phyloP scores from a whole-genome alignment of 805 yeast genomes.

The Nakazawaea holstii region DNA sequence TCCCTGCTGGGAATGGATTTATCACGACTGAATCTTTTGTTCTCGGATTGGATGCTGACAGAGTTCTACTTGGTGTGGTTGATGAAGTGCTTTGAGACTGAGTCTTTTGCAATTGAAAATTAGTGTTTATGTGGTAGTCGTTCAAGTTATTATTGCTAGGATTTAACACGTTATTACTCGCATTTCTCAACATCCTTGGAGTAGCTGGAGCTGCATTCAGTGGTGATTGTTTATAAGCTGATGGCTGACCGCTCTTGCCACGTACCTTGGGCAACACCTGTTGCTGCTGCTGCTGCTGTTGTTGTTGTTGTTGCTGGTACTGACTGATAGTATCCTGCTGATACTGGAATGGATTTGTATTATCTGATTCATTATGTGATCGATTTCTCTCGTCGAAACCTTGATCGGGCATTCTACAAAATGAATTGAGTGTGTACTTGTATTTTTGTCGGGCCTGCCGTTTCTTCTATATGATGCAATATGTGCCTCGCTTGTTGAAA shows the following conservation, averaged over 20 bases:
- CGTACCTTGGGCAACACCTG: conserved; percentile 20
- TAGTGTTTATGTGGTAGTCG: conserved; percentile 10
- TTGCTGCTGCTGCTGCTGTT: conserved; percentile 10
- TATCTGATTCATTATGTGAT: not conserved
- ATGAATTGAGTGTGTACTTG: not conserved
- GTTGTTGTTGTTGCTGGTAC: not conserved
- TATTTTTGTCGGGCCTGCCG: not conserved
- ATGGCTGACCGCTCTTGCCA: conserved; percentile 8
- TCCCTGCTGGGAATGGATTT: too few species aligned
- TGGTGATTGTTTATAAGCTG: conserved; percentile 4
- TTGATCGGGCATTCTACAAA: not conserved
- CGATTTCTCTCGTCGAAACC: not conserved
- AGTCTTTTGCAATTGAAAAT: conserved; percentile 8
- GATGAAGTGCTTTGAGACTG: conserved; percentile 15
- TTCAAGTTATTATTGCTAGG: conserved; percentile 10
- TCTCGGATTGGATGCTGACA: conserved; percentile 12
- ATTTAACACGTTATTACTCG: conserved; percentile 31
- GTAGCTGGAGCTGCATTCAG: conserved; percentile 53
- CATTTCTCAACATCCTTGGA: conserved; percentile 62
- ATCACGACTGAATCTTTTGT: conserved; percentile 5
- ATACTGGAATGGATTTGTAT: not conserved
- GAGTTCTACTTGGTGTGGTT: not conserved
- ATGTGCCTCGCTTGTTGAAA: not conserved
- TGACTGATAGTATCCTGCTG: conserved; percentile 1
- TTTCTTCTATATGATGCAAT: not conserved